Evolutionary conservation across 306 rosid species (phyloP), one percentile per base, ranked within the genome.

Genomic region (Pyrus communis): DNA sequence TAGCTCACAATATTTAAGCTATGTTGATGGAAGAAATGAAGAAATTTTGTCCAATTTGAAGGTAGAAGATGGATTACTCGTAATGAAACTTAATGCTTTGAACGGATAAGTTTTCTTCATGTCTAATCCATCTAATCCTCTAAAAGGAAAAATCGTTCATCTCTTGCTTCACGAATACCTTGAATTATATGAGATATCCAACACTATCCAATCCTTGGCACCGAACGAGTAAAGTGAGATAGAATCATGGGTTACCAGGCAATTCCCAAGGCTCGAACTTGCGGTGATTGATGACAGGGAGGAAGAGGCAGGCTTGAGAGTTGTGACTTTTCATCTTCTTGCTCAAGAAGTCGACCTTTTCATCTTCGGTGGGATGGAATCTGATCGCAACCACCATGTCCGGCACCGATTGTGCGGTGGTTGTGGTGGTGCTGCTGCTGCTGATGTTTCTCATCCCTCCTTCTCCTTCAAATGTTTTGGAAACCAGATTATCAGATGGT

Each of bases 191-290:
- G 40, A 35, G 40, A 35, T 35, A 35, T 35, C 40, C 40, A 4
- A 49, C 54, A 4, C 54, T 14, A 49, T 15, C 19, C 54, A 49
- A 4, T 49, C 54, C 54, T 49, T 49, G 7, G 5, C 3, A 1
- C 21, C 5, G 21, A 49, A 49, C 55, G 21, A 35, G 40, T 35
- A 35, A 35, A 35, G 40, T 35, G 21, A 66, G 27, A 38, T 11
- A 10, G 49, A 28, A 22, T 63, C 3, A 64, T 4, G 11, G 10
- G 27, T 59, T 65, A 89, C 96, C 75, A 9, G 84, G 88, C 27
- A 93, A 54, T 0, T 93, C 79, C 85, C 78, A 78, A 17, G 98
- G 98, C 23, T 93, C 93, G 4, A 6, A 62, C 11, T 78, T 75
- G 86, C 82, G 79, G 60, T 80, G 4, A 73, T 89, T 82, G 67